Base-by-base conservation (phyloP, 192 early-diverging fungal genomes). In the Coemansia sp. region DNA sequence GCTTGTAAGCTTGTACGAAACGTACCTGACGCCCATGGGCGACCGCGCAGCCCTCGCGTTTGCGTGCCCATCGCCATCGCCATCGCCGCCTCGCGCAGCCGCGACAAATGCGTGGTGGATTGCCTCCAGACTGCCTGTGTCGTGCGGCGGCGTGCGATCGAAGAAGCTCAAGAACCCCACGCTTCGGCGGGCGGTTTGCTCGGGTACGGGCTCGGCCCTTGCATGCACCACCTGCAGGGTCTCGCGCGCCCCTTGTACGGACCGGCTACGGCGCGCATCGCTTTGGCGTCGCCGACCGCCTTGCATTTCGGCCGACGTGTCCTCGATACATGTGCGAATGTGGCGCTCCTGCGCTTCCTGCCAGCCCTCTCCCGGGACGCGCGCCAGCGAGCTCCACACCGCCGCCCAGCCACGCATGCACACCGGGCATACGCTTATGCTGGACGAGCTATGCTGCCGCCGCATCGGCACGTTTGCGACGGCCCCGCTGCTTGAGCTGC, bases 1-100 rank as follows among this genome's bases (percentile, higher is more conserved):
- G 22, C 75, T 66, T 5, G 79, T 79, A 8, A 92, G 71, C 63
- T 85, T 84, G 61, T 88, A 88, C 0, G 87, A 50, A n/a, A 77
- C 64, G 36, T 78, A 82, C 55, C 61, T 73, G 61, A 76, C 71
- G 52, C 74, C 79, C 13, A 42, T 46, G 5, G 71, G 67, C 42
- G 79, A 76, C 56, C 67, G 62, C 14, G 79, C 35, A 10, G 5
- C 14, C 4, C 61, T 17, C 15, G 15, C 9, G 25, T 36, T 57
- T 29, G 25, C 7, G 23, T 36, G 48, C 33, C 33, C 20, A 5
- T 33, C 32, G 29, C 29, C 29, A 29, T 29, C 9, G 32, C 14
- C 22, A 22, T 62, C 53, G 5, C 32, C 43, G 5, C 40, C 29
- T 29, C 32, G 52, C 52, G 9, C 10, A 10, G 13, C 34, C 13